These are phyloP conservation scores for Coemansia sp. DNA, from an alignment of 192 early-diverging fungal genomes.

Conservation along the genomic window DNA sequence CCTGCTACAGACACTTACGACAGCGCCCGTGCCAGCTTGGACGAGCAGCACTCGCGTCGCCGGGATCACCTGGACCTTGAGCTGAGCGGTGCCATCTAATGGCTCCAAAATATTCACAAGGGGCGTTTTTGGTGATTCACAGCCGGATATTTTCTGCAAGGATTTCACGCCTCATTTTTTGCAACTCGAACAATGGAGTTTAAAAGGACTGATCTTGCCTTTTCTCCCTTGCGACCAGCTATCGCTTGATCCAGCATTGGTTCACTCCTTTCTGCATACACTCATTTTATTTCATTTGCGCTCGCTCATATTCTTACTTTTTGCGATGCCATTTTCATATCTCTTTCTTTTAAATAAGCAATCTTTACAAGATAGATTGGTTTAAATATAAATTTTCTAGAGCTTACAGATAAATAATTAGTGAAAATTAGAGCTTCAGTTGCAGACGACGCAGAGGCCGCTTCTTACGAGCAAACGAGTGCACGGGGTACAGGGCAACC, in stretches of 20 bases:
- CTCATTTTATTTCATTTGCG: neutral
- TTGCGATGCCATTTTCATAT: conserved; percentile 3
- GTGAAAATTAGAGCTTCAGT: conserved; percentile 2
- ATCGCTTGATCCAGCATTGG: too few species aligned
- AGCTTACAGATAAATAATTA: neutral
- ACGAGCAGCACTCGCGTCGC: conserved; percentile 8
- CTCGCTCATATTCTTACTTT: neutral
- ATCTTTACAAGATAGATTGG: neutral
- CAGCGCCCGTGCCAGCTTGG: conserved; percentile 14
- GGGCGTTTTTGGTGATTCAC: neutral
- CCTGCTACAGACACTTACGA: neutral
- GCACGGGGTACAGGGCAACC: conserved; percentile 55
- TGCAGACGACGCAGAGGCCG: conserved; percentile 43
- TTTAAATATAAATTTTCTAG: neutral
- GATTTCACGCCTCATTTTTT: too few species aligned
- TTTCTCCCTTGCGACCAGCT: too few species aligned
- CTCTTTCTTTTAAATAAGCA: neutral
- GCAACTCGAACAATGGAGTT: too few species aligned
- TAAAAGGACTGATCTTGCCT: too few species aligned
- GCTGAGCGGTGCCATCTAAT: conserved; percentile 6
- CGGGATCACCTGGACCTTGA: conserved; percentile 4
- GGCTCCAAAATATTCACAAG: neutral
- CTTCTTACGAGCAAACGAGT: conserved; percentile 43
- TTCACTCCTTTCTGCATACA: neutral
- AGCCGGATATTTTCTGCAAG: neutral